These are phyloP conservation scores for Moringa oleifera DNA, from an alignment of 345 rosid species.

Conservation along the genomic window DNA sequence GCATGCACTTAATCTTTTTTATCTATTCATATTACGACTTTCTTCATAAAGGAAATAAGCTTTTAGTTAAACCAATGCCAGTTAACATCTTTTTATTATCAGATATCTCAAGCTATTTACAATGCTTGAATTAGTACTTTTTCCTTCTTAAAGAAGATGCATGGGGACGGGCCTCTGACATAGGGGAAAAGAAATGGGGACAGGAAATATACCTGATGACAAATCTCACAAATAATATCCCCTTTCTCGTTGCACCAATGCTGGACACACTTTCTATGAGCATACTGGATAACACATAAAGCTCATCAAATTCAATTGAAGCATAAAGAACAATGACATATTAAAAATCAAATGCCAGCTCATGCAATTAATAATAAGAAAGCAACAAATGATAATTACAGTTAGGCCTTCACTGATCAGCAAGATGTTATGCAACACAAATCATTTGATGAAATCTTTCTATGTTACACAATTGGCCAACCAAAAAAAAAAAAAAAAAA, in stretches of 20 bases:
- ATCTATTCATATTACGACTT: no score
- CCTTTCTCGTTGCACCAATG: constrained; percentile 98
- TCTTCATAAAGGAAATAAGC: not conserved
- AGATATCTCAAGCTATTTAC: not conserved
- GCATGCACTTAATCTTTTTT: no score
- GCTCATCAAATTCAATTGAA: not conserved
- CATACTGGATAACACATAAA: constrained; percentile 47
- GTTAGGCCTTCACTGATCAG: no score
- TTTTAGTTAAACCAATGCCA: no score
- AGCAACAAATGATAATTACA: no score
- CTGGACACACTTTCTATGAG: constrained; percentile 90
- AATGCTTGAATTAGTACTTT: not conserved
- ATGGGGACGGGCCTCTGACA: not conserved
- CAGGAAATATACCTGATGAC: constrained; percentile 65
- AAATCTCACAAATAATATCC: constrained; percentile 82
- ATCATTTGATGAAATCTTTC: no score
- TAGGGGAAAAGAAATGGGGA: not conserved
- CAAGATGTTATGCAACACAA: no score
- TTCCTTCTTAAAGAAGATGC: not conserved
- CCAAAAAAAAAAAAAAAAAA: no score
- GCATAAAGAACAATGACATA: not conserved
- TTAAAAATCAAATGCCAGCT: no score
- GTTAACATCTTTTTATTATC: not conserved
- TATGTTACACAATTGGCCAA: no score
- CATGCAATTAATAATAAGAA: no score